Evolutionary conservation across 2,329 filamentous ascomycete species (phyloP), one percentile per base, ranked within the genome.

Genomic region (Monosporascus sp.): DNA sequence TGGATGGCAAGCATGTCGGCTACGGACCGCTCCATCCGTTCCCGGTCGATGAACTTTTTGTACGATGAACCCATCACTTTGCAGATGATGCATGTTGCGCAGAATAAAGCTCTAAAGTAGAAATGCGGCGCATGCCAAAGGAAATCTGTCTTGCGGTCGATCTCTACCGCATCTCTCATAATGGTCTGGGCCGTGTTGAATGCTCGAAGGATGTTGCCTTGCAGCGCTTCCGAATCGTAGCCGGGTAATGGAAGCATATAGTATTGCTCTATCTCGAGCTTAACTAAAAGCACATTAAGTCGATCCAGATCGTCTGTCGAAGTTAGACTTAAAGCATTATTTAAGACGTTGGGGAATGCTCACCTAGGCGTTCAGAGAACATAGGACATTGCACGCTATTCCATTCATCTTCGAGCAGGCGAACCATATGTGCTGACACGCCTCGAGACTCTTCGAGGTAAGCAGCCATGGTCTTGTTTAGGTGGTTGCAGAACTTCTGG

Each of bases 201-300:
- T 22, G 74, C 67, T 22, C 77, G 74, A 41, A 78, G 62, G 24
- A 76, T 65, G 59, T 78, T 74, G 48, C 74, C 68, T 54, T 71
- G 73, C 52, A 78, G 69, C 14, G 65, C 68, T 41, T 70, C 72
- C 2, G 64, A 63, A 57, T 64, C 70, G 55, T 67, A 68, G 18
- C 69, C 70, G 2, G 73, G 69, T 0, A 72, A 69, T 3, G 75
- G 75, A 56, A 74, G 70, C 58, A 81, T 76, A 67, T 81, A 81
- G 64, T 76, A 80, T 1, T 70, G 66, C 56, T 82, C 78, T 8
- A 82, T 72, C 52, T 82, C 78, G n/a, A 80, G 70, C 22, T 76
- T 71, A 1, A 77, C 74, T 0, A 77, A 70, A 3, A 81, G 64
- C 8, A 78, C 65, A 48, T 77, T 75, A 60, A 81, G 78, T 17